Conservation (phyloP, 2,329 filamentous ascomycete genomes). For the Alternaria ethzedia region DNA sequence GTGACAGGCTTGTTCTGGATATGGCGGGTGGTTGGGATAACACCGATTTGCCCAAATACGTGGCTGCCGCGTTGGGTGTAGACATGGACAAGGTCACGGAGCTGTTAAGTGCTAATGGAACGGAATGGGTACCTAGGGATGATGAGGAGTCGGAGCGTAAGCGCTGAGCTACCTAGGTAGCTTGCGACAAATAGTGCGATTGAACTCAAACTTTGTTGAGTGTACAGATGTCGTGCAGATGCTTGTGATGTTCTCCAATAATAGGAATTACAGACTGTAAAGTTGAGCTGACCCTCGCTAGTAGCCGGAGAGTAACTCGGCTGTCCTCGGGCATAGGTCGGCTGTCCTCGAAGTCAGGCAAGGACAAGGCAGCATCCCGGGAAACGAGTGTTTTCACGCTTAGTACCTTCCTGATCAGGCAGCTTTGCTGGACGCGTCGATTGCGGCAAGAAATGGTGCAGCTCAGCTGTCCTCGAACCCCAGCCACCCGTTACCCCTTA, state of each 20-base stretch:
- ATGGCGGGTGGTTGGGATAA: conserved; percentile 36
- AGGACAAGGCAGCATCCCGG: not conserved
- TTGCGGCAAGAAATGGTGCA: not conserved
- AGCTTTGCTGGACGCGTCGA: not conserved
- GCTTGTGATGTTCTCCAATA: not conserved
- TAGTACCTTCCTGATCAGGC: not conserved
- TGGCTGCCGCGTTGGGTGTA: conserved; percentile 24
- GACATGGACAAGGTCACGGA: conserved; percentile 27
- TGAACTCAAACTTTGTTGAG: not conserved
- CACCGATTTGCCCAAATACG: conserved; percentile 27
- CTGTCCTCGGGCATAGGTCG: not conserved
- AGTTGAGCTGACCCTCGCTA: not conserved
- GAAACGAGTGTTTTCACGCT: not conserved
- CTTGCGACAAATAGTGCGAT: not conserved
- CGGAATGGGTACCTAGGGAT: conserved; percentile 16
- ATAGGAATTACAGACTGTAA: not conserved
- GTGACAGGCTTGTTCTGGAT: conserved; percentile 20
- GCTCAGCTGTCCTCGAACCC: not conserved
- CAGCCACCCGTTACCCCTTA: not conserved
- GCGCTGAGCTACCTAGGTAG: not conserved
- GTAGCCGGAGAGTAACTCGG: not conserved
- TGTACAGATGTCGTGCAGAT: not conserved
- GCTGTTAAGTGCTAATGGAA: conserved; percentile 22
- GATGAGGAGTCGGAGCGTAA: not conserved
- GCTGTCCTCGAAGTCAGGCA: not conserved